Evolutionary conservation across 2,329 filamentous ascomycete genomes (phyloP), one percentile per base, ranked within the genome.

Genomic region (Neurospora sp.): DNA sequence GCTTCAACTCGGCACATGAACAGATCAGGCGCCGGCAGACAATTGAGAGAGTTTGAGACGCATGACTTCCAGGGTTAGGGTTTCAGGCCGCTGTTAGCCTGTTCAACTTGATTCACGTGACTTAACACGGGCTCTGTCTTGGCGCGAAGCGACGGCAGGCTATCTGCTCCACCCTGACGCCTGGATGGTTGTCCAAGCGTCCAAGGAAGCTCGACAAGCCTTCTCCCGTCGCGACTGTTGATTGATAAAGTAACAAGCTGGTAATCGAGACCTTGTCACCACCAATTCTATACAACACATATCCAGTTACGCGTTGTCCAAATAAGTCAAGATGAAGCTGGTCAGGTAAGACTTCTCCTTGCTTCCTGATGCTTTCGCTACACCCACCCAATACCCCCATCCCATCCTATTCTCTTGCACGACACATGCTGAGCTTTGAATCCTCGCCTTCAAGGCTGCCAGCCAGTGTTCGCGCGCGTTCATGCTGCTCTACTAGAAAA

Each of bases 291-390:
- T 17, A 62, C 52, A 62, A 62, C 52, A 62, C 23, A 62, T 62
- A 33, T 33, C 6, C 52, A n/a, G 28, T 36, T 15, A 66, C 67
- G 70, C 65, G 69, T 69, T n/a, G 39, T 36, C n/a, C 37, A 66
- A 69, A 70, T 52, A 75, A 76, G 80, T 73, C 85, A 92, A 82
- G 73, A 97, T 97, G 93, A 97, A 97, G 91, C 92, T 97, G 85
- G 93, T 97, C 82, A 92, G 93, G 93, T 97, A 88, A 84, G 90
- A 78, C 71, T 36, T 36, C 28, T 6, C 52, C 52, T 36, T 36
- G 52, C 12, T 62, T 62, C 1, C 52, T n/a, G 23, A 10, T 36
- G 62, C 71, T 68, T 70, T 73, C 74, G 69, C 70, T 70, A 70
- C 72, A 72, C 8, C 11, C 11, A 52, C 43, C 43, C 43, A 23